These are phyloP conservation scores for Lentinula sp. DNA, from an alignment of 768 basidiomycete species.

Conservation along the genomic window DNA sequence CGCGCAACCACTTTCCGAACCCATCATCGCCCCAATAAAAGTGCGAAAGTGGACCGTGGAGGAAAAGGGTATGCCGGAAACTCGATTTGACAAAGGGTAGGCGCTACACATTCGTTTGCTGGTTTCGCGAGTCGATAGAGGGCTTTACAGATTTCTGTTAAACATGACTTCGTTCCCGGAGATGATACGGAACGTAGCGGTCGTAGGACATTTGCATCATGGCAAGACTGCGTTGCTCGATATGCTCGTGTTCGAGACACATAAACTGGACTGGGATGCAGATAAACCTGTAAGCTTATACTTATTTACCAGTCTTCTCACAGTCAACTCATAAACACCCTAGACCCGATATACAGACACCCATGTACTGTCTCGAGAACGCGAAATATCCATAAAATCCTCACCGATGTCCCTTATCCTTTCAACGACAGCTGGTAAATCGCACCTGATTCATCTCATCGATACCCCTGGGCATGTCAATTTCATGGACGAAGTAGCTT, in stretches of 20 bases:
- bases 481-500: constrained; percentile 96
- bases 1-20: constrained; percentile 89
- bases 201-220: constrained; percentile 96
- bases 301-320: constrained; percentile 18
- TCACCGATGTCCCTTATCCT: constrained; percentile 93
- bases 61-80: constrained; percentile 93
- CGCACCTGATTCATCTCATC: constrained; percentile 87
- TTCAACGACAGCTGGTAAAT: constrained; percentile 82
- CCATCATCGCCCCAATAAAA: constrained; percentile 93
- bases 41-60: constrained; percentile 92
- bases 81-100: constrained; percentile 95
- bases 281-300: constrained; percentile 62
- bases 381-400: constrained; percentile 93
- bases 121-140: neutral
- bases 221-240: constrained; percentile 97
- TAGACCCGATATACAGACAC: constrained; percentile 96
- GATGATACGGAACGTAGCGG: constrained; percentile 93
- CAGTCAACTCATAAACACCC: neutral
- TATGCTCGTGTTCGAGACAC: constrained; percentile 96
- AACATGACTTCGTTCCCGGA: constrained; percentile 89
- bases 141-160: constrained; percentile 67
- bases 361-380: constrained; percentile 80
- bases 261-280: constrained; percentile 90
- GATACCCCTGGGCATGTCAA: constrained; percentile 99
- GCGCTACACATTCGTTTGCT: constrained; percentile 18